These are phyloP conservation scores for Murraya paniculata DNA, from an alignment of 345 rosid genomes.

Conservation along the genomic window DNA sequence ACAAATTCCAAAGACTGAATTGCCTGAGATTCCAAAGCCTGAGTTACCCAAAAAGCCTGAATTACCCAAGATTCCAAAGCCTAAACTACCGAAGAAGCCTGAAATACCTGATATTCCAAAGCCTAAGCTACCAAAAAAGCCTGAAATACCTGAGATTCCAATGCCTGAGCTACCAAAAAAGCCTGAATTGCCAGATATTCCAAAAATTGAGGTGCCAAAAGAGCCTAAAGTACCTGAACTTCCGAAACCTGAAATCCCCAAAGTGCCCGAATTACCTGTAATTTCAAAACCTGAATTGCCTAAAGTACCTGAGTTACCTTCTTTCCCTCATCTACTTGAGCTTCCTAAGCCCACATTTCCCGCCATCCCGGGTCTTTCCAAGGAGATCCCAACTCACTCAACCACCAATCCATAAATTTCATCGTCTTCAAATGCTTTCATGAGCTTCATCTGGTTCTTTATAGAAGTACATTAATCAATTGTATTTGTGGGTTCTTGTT, in stretches of 20 bases:
- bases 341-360: conserved; percentile 2
- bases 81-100: not conserved
- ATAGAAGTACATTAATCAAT: no score
- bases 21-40: not conserved
- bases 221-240: not conserved
- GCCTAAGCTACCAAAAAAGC: not conserved
- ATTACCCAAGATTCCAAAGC: not conserved
- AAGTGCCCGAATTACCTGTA: not conserved
- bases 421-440: not conserved
- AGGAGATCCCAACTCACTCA: conserved; percentile 12
- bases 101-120: conserved; percentile 2
- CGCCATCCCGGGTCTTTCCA: not conserved
- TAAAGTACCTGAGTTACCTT: not conserved
- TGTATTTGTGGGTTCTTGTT: not conserved
- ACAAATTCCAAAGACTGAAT: not conserved
- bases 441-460: not conserved
- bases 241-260: conserved; percentile 1
- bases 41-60: not conserved
- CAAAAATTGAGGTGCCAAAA: not conserved
- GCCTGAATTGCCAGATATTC: not conserved
- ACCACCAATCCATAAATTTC: conserved; percentile 10
- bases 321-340: not conserved
- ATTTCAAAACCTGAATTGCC: conserved; percentile 3
- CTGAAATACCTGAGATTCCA: not conserved
- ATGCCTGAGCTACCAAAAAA: not conserved